Conservation (phyloP, 306 rosid species). For the Delonix regia region DNA sequence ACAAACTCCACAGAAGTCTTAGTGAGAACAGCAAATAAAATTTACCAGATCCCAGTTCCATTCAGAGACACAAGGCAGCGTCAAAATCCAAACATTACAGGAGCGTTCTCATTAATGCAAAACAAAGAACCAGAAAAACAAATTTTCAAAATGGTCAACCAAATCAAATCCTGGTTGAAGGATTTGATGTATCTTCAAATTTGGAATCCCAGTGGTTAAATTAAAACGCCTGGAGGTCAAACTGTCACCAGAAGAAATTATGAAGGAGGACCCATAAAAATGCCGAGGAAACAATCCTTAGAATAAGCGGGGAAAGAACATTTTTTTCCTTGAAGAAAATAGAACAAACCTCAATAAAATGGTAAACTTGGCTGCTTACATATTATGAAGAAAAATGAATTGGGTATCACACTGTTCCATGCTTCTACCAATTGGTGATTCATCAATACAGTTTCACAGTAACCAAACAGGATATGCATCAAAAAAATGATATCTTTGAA, state of each 20-base stretch:
- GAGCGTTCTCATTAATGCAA: constrained; percentile 24
- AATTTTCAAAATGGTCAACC: constrained; percentile 31
- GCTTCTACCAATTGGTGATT: constrained; percentile 30
- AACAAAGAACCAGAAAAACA: constrained; percentile 13
- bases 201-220: constrained; percentile 28
- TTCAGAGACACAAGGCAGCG: constrained; percentile 17
- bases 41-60: constrained; percentile 36
- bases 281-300: constrained; percentile 21
- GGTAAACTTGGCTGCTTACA: not conserved
- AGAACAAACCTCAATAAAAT: constrained; percentile 25
- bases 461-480: constrained; percentile 49
- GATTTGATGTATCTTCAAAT: constrained; percentile 18
- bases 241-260: not conserved
- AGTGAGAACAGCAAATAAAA: not conserved
- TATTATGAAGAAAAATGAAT: constrained; percentile 7
- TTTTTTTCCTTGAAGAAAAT: not conserved
- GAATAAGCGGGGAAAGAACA: constrained; percentile 9
- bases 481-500: constrained; percentile 31
- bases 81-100: constrained; percentile 31
- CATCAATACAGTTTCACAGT: constrained; percentile 41
- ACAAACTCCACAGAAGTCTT: constrained; percentile 18
- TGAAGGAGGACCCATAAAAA: constrained; percentile 11
- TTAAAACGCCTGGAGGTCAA: constrained; percentile 22
- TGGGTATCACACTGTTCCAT: constrained; percentile 16
- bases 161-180: constrained; percentile 42